Percentiles rank a stretch among this genome's conserved stretches.
Conservation (phyloP, 176 grass and related monocot species). For the Oropetium thomaeum region DNA sequence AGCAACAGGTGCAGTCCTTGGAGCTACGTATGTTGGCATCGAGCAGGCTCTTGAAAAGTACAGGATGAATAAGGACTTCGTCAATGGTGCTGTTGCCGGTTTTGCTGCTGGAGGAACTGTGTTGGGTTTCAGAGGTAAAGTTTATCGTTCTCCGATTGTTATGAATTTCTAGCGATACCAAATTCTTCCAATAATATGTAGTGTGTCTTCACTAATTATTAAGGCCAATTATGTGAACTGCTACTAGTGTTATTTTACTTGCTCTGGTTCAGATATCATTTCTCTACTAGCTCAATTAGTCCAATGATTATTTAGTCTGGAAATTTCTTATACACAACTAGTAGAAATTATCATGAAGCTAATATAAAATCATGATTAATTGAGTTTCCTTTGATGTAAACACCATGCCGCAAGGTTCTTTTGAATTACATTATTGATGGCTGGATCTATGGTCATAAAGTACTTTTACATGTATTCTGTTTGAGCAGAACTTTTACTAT, state of each 20-base stretch:
- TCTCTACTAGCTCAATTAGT: background rate
- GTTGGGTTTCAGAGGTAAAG: constrained; percentile 46
- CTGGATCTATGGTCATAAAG: background rate
- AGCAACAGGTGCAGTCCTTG: constrained; percentile 31
- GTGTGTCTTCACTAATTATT: background rate
- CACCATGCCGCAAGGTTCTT: background rate
- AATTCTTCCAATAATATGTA: background rate
- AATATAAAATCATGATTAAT: background rate
- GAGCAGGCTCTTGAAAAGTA: constrained; percentile 47
- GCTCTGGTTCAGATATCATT: background rate
- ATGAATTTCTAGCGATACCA: constrained; percentile 6
- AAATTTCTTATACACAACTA: background rate
- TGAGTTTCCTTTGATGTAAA: background rate
- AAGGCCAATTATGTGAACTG: background rate
- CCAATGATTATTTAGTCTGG: background rate
- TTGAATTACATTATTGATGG: background rate
- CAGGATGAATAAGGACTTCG: constrained; percentile 53
- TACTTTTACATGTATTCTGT: background rate
- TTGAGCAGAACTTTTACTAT: constrained; percentile 8
- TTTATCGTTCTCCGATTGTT: constrained; percentile 4
- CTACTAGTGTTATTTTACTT: constrained; percentile 15
- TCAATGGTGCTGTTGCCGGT: constrained; percentile 55
- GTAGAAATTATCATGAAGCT: constrained; percentile 1
- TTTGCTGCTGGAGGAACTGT: constrained; percentile 52
- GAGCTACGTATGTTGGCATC: constrained; percentile 43